Evolutionary conservation across 139 green algal species (phyloP).

Genomic region (Ostreobium quekettii): DNA sequence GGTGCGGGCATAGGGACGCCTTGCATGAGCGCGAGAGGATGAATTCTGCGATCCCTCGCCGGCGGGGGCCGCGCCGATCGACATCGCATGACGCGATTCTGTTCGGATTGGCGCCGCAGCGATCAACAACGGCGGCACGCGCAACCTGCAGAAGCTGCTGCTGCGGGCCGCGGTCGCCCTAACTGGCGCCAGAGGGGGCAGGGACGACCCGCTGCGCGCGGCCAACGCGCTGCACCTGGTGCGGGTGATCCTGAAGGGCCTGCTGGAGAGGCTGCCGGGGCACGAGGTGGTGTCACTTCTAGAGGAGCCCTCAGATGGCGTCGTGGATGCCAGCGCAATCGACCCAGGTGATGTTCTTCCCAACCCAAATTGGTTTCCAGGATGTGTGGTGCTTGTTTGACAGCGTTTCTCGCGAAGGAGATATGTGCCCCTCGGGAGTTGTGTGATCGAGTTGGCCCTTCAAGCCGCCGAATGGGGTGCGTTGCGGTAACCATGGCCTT

Average conservation of each 20-base stretch:
- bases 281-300: slow-evolving; percentile 40
- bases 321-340: neutral
- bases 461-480: too few relatives aligned
- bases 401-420: too few relatives aligned
- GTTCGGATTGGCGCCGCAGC: slow-evolving; percentile 41
- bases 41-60: too few relatives aligned
- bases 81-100: too few relatives aligned
- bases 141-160: slow-evolving; percentile 63
- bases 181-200: slow-evolving; percentile 16
- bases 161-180: slow-evolving; percentile 45
- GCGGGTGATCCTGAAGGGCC: slow-evolving; percentile 46
- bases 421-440: too few relatives aligned
- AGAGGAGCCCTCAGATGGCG: slow-evolving; percentile 16
- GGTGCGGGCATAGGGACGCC: too few relatives aligned
- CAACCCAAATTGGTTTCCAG: neutral
- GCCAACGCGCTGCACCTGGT: slow-evolving; percentile 59
- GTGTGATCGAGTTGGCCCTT: too few relatives aligned
- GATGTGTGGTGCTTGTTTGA: too few relatives aligned
- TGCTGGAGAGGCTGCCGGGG: slow-evolving; percentile 41
- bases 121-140: slow-evolving; percentile 57
- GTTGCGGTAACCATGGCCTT: too few relatives aligned
- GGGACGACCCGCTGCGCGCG: slow-evolving; percentile 26
- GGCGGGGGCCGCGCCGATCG: too few relatives aligned
- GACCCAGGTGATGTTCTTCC: too few relatives aligned
- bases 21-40: too few relatives aligned